These are phyloP conservation scores for Neopestalotiopsis clavispora DNA, from an alignment of 2,329 filamentous ascomycete species.

Conservation along the genomic window DNA sequence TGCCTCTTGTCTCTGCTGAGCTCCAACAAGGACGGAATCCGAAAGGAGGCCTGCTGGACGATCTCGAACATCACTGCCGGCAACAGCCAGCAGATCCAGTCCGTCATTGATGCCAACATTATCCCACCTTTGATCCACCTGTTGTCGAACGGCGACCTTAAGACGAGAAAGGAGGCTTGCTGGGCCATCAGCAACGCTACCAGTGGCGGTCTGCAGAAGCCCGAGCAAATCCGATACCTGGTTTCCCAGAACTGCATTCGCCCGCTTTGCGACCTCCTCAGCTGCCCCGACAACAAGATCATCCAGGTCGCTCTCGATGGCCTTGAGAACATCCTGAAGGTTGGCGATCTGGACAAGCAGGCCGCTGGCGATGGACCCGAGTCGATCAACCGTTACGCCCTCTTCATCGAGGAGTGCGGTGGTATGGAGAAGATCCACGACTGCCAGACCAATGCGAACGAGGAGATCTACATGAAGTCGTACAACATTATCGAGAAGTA, in stretches of 20 bases:
- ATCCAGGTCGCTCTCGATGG: constrained; percentile 98
- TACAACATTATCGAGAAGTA: constrained; percentile 99
- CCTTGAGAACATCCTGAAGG: constrained; percentile 99
- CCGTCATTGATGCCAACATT: constrained; percentile 95
- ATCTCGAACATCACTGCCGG: constrained; percentile 99
- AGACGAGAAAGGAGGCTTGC: constrained; percentile 98
- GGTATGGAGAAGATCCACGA: constrained; percentile 99
- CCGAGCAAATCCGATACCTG: constrained; percentile 96
- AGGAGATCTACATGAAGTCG: constrained; percentile 99
- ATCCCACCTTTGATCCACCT: constrained; percentile 96
- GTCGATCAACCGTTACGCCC: constrained; percentile 91
- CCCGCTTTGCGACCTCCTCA: constrained; percentile 91
- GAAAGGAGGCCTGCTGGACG: constrained; percentile 99
- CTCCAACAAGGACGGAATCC: constrained; percentile 97
- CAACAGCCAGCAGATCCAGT: constrained; percentile 96
- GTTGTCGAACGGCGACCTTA: constrained; percentile 94
- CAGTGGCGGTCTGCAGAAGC: constrained; percentile 96
- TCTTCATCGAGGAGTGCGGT: constrained; percentile 98
- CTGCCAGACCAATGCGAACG: constrained; percentile 99
- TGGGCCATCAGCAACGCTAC: constrained; percentile 99
- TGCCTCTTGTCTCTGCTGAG: constrained; percentile 92
- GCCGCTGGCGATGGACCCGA: constrained; percentile 75
- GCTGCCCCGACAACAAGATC: constrained; percentile 99
- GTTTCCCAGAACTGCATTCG: constrained; percentile 95
- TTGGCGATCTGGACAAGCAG: constrained; percentile 98